These are phyloP conservation scores for Euphorbia schlechtendalii DNA, from an alignment of 441 rosid genomes.

Conservation along the genomic window DNA sequence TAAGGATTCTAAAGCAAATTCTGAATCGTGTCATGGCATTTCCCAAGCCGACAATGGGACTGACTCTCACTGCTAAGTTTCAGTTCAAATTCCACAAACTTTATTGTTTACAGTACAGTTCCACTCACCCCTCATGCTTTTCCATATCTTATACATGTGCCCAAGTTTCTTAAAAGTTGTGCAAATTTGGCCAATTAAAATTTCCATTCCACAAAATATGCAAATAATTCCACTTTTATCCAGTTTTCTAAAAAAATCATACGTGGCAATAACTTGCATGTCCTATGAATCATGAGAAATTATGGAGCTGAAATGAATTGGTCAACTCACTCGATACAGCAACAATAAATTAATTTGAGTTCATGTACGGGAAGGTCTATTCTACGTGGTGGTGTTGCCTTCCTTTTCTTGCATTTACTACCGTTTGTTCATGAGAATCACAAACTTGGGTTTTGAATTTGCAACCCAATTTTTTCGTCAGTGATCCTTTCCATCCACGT, in stretches of 20 bases:
- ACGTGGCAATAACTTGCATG: slow-evolving; percentile 13
- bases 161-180: slow-evolving; percentile 20
- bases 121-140: too few relatives aligned
- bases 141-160: too few relatives aligned
- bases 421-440: slow-evolving; percentile 74
- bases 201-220: neutral
- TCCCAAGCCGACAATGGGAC: too few relatives aligned
- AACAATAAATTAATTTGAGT: too few relatives aligned
- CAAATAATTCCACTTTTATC: too few relatives aligned
- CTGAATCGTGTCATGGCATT: too few relatives aligned
- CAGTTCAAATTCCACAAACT: too few relatives aligned
- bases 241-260: too few relatives aligned
- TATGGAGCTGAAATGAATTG: slow-evolving; percentile 6
- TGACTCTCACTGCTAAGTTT: too few relatives aligned
- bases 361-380: slow-evolving; percentile 11
- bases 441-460: slow-evolving; percentile 90
- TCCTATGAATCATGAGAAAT: neutral
- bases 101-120: too few relatives aligned
- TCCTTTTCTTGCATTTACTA: slow-evolving; percentile 40
- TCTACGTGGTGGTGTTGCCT: slow-evolving; percentile 26
- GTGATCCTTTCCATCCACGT: slow-evolving; percentile 45
- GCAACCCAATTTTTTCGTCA: slow-evolving; percentile 59
- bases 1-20: too few relatives aligned
- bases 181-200: neutral
- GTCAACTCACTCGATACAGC: too few relatives aligned